Conservation (phyloP, 192 early-diverging fungal genomes). For the Gigaspora rosea region DNA sequence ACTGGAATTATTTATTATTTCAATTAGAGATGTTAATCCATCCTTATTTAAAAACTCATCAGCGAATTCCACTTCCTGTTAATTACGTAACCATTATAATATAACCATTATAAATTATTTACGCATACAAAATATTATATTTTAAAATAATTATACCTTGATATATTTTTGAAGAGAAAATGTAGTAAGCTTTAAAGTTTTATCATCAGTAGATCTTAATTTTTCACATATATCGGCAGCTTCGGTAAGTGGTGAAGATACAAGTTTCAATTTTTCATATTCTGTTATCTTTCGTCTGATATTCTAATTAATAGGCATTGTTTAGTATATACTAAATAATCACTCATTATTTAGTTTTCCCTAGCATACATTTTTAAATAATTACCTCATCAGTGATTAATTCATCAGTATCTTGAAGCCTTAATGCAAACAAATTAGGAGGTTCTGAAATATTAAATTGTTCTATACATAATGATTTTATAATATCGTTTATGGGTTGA, state of each 20-base stretch:
- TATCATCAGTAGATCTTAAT: slow-evolving; percentile 48
- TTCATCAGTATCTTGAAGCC: slow-evolving; percentile 27
- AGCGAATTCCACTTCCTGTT: slow-evolving; percentile 65
- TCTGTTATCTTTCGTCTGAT: slow-evolving; percentile 23
- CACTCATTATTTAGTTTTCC: too few species aligned
- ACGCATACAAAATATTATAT: too few species aligned
- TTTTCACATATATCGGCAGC: slow-evolving; percentile 33
- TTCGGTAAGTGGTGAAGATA: slow-evolving; percentile 31
- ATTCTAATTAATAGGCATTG: slow-evolving; percentile 21
- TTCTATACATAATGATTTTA: slow-evolving; percentile 29
- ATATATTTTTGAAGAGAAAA: slow-evolving; percentile 66
- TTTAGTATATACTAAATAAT: background rate
- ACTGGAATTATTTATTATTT: slow-evolving; percentile 54
- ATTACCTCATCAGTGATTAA: slow-evolving; percentile 30
- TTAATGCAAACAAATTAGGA: slow-evolving; percentile 20
- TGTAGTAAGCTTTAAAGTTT: slow-evolving; percentile 57
- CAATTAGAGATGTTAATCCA: slow-evolving; percentile 59
- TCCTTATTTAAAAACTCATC: slow-evolving; percentile 60
- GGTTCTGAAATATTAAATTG: slow-evolving; percentile 34
- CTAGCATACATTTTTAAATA: too few species aligned
- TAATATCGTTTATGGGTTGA: slow-evolving; percentile 20
- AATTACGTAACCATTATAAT: background rate
- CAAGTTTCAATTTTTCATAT: slow-evolving; percentile 28
- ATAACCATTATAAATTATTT: background rate
- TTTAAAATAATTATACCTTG: slow-evolving; percentile 43